phyloP scores from a whole-genome alignment of 768 basidiomycete species.

The Panellus pusillus region DNA sequence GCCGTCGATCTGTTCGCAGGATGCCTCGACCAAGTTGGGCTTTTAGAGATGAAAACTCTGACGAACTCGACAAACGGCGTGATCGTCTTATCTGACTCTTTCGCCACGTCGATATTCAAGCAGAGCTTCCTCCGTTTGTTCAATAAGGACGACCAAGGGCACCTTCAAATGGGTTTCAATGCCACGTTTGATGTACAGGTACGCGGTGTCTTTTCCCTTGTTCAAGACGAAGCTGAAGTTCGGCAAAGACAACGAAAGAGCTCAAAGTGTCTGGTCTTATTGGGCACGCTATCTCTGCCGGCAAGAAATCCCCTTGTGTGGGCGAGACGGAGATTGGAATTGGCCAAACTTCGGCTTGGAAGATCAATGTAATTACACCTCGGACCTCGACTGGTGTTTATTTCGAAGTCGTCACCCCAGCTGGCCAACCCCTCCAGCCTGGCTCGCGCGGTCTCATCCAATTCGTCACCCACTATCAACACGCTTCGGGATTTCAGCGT shows the following conservation, averaged over 20 bases:
- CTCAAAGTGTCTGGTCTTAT: conserved; percentile 97
- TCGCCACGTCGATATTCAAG: conserved; percentile 98
- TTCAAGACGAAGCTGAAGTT: not conserved
- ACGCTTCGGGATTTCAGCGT: conserved; percentile 92
- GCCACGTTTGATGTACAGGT: conserved; percentile 98
- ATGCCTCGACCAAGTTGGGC: conserved; percentile 95
- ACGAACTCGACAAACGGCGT: conserved; percentile 96
- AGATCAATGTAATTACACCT: conserved; percentile 87
- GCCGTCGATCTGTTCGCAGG: conserved; percentile 95
- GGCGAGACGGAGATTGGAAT: conserved; percentile 99
- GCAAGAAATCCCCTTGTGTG: conserved; percentile 94
- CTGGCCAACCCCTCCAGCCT: conserved; percentile 87
- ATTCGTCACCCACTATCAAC: conserved; percentile 98
- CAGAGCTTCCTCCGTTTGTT: conserved; percentile 94
- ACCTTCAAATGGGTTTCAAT: conserved; percentile 97
- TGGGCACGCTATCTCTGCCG: conserved; percentile 95
- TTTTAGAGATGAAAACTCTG: conserved; percentile 95
- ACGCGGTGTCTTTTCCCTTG: conserved; percentile 9
- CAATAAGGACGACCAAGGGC: conserved; percentile 88
- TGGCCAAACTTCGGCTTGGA: conserved; percentile 98
- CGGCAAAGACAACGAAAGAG: conserved; percentile 89
- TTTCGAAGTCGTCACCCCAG: conserved; percentile 98
- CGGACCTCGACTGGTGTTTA: conserved; percentile 89
- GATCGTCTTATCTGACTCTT: conserved; percentile 95
- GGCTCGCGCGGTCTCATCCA: conserved; percentile 94